phyloP scores from a whole-genome alignment of 2,329 filamentous ascomycete genomes.

The Ophiognomonia clavigignenti-juglandacearum region DNA sequence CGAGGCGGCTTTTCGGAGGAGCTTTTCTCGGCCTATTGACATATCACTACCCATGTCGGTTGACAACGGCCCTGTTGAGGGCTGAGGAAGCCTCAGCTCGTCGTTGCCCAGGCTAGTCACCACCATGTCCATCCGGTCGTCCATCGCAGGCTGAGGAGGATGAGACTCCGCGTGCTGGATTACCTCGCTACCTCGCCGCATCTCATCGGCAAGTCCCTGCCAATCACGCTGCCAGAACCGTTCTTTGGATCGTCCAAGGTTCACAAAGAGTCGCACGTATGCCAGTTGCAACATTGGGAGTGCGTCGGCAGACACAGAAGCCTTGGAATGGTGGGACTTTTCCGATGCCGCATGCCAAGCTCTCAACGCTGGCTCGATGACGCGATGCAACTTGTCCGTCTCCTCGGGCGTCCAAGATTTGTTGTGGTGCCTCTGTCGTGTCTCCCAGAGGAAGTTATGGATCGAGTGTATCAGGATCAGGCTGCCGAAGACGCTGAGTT shows the following conservation, averaged over 20 bases:
- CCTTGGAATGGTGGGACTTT: slow-evolving; percentile 71
- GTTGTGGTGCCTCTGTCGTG: slow-evolving; percentile 81
- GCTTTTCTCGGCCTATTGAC: slow-evolving; percentile 73
- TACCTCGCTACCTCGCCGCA: slow-evolving; percentile 72
- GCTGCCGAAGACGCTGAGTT: slow-evolving; percentile 87
- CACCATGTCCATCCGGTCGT: slow-evolving; percentile 33
- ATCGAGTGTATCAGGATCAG: slow-evolving; percentile 88
- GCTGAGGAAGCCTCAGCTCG: slow-evolving; percentile 48
- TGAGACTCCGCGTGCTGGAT: slow-evolving; percentile 63
- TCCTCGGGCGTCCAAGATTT: slow-evolving; percentile 88
- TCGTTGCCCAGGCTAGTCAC: slow-evolving; percentile 41
- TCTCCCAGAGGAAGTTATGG: slow-evolving; percentile 99
- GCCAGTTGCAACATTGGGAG: slow-evolving; percentile 88
- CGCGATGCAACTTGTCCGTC: slow-evolving; percentile 91
- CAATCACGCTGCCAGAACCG: slow-evolving; percentile 93
- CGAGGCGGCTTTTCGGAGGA: slow-evolving; percentile 89
- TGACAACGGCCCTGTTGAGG: slow-evolving; percentile 39
- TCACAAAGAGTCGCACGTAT: slow-evolving; percentile 88
- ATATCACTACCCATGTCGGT: slow-evolving; percentile 32
- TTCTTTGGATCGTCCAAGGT: slow-evolving; percentile 87
- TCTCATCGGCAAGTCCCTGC: slow-evolving; percentile 83
- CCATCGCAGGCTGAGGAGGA: not conserved
- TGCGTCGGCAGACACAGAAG: slow-evolving; percentile 82
- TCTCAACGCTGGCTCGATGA: slow-evolving; percentile 88
- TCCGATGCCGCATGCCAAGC: slow-evolving; percentile 95